These are phyloP conservation scores for Aureobasidium sp. DNA, from an alignment of 2,329 filamentous ascomycete species.

Conservation along the genomic window DNA sequence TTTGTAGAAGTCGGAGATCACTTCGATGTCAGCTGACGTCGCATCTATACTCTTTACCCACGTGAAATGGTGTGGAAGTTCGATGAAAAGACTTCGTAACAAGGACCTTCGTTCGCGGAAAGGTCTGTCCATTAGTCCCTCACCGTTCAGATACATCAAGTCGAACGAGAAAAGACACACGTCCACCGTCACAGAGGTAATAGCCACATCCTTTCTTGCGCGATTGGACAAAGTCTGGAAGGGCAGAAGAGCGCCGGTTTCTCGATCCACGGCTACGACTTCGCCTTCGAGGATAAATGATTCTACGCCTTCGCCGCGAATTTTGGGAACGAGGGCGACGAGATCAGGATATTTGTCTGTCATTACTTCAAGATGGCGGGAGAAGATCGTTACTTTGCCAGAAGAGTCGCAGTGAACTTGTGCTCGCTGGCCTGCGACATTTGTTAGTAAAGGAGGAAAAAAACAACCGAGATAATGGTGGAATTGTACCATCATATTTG, in stretches of 20 bases:
- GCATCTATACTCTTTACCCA: conserved; percentile 87
- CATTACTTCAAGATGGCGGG: conserved; percentile 89
- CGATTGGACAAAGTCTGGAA: conserved; percentile 89
- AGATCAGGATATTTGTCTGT: conserved; percentile 97
- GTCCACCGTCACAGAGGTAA: conserved; percentile 74
- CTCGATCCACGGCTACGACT: conserved; percentile 80
- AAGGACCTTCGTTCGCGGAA: conserved; percentile 79
- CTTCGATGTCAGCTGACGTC: conserved; percentile 73
- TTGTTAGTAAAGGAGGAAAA: no score
- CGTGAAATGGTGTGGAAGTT: conserved; percentile 76
- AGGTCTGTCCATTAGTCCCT: conserved; percentile 68
- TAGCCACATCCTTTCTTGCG: conserved; percentile 82
- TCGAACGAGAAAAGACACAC: conserved; percentile 96
- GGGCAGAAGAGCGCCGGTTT: conserved; percentile 70
- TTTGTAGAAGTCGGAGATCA: conserved; percentile 84
- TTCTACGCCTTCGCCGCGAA: conserved; percentile 71
- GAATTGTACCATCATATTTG: conserved; percentile 72
- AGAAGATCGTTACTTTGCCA: conserved; percentile 90
- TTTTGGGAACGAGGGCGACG: conserved; percentile 76
- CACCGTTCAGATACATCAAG: conserved; percentile 90
- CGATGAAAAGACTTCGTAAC: conserved; percentile 72
- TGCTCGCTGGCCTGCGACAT: conserved; percentile 54
- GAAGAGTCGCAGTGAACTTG: conserved; percentile 84
- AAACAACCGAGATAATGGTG: background rate
- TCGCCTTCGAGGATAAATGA: conserved; percentile 97